These are phyloP conservation scores for Monascus ruber DNA, from an alignment of 2,329 filamentous ascomycete species.

Conservation along the genomic window DNA sequence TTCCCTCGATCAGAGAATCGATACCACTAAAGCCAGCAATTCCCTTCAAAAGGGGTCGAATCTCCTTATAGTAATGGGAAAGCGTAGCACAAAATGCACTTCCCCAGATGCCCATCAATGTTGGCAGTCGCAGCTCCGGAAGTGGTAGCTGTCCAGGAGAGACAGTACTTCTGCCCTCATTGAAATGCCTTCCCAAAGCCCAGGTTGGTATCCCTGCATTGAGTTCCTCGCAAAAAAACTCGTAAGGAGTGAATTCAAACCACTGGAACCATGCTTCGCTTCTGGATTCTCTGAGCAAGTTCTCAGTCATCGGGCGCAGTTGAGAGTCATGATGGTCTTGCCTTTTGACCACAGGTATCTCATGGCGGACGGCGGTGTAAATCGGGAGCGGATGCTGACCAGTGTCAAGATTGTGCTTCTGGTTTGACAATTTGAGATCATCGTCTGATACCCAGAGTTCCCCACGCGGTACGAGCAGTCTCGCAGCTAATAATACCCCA, in stretches of 20 bases:
- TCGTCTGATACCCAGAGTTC: slow-evolving; percentile 63
- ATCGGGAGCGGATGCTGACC: slow-evolving; percentile 83
- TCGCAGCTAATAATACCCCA: slow-evolving; percentile 70
- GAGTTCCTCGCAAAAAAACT: slow-evolving; percentile 91
- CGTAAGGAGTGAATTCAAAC: slow-evolving; percentile 92
- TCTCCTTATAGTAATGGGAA: slow-evolving; percentile 90
- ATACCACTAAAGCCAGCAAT: slow-evolving; percentile 64
- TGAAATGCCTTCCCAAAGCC: slow-evolving; percentile 76
- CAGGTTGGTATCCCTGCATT: slow-evolving; percentile 87
- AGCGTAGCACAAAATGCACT: slow-evolving; percentile 93
- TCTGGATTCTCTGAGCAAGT: slow-evolving; percentile 35
- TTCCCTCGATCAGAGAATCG: slow-evolving; percentile 71
- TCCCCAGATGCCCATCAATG: slow-evolving; percentile 90
- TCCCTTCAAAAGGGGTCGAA: slow-evolving; percentile 67
- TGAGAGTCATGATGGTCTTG: slow-evolving; percentile 18
- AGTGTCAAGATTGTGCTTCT: slow-evolving; percentile 61
- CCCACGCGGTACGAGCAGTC: slow-evolving; percentile 75
- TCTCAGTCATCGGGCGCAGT: slow-evolving; percentile 19
- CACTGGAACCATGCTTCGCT: slow-evolving; percentile 89
- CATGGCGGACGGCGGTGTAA: slow-evolving; percentile 89
- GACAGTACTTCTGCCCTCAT: slow-evolving; percentile 55
- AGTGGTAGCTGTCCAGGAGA: slow-evolving; percentile 56
- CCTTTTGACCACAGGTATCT: slow-evolving; percentile 59
- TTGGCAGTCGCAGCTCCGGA: slow-evolving; percentile 72
- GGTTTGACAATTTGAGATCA: slow-evolving; percentile 87